phyloP scores from a whole-genome alignment of 1,139 yeast species.

The Magnusiomyces tetraspermus region DNA sequence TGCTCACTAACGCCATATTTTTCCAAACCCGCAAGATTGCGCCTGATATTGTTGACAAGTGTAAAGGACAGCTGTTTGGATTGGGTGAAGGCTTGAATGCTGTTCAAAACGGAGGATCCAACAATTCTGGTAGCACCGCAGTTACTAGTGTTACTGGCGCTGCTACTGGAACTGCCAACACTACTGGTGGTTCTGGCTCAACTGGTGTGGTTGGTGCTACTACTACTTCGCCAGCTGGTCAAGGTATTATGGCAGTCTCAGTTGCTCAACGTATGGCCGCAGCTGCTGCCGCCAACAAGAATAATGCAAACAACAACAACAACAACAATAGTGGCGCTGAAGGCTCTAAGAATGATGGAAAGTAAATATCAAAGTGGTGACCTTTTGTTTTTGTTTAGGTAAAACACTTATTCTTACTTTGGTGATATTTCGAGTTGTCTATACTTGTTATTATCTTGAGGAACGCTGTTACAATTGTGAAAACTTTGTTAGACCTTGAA shows the following conservation, averaged over 20 bases:
- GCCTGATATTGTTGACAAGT: slow-evolving; percentile 26
- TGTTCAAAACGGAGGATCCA: not conserved
- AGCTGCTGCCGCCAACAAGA: not conserved
- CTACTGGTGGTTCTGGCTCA: not conserved
- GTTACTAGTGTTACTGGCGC: not conserved
- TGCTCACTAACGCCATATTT: slow-evolving; percentile 42
- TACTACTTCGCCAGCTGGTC: not conserved
- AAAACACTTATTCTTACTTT: no score
- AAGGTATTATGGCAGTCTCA: not conserved
- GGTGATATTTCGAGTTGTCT: no score
- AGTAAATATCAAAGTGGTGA: no score
- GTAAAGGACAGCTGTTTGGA: slow-evolving; percentile 32
- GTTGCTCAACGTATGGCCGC: not conserved
- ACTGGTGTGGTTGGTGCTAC: not conserved
- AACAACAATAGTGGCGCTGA: not conserved
- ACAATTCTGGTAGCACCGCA: not conserved
- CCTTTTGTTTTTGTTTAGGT: no score
- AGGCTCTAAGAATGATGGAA: not conserved
- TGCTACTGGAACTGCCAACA: not conserved
- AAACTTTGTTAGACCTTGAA: no score
- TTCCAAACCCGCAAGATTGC: slow-evolving; percentile 32
- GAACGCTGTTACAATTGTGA: no score
- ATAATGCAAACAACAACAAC: no score
- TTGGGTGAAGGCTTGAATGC: slow-evolving; percentile 24
- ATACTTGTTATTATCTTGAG: no score